These are phyloP conservation scores for Clarireedia sp. DNA, from an alignment of 2,329 filamentous ascomycete species.

Conservation along the genomic window DNA sequence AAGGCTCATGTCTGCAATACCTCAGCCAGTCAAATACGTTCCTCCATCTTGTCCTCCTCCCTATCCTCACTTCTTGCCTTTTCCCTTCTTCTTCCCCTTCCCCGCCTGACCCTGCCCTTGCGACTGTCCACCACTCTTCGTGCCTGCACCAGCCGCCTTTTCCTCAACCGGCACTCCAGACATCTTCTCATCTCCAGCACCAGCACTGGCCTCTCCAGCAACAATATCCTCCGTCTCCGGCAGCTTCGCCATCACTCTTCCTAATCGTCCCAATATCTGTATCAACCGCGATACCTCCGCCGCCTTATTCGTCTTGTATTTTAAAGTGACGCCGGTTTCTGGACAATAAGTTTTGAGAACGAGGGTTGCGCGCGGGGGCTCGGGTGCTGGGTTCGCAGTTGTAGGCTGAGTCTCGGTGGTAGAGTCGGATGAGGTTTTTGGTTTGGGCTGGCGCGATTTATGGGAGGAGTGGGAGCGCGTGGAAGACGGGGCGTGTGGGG, in stretches of 20 bases:
- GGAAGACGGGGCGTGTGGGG: slow-evolving; percentile 22
- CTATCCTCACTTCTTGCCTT: slow-evolving; percentile 52
- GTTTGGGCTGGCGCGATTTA: slow-evolving; percentile 25
- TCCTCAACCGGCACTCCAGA: slow-evolving; percentile 53
- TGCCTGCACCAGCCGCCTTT: slow-evolving; percentile 40
- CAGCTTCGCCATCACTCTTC: slow-evolving; percentile 57
- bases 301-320: slow-evolving; percentile 86
- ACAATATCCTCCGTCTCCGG: slow-evolving; percentile 28
- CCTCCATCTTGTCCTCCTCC: background rate
- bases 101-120: slow-evolving; percentile 31
- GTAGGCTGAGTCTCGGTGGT: slow-evolving; percentile 18
- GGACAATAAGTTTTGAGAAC: slow-evolving; percentile 88
- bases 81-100: slow-evolving; percentile 47
- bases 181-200: slow-evolving; percentile 27
- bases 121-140: slow-evolving; percentile 21
- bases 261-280: slow-evolving; percentile 64
- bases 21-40: background rate
- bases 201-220: slow-evolving; percentile 34
- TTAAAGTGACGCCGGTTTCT: slow-evolving; percentile 69
- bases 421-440: slow-evolving; percentile 25
- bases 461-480: slow-evolving; percentile 1
- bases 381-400: slow-evolving; percentile 31
- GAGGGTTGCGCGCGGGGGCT: slow-evolving; percentile 59
- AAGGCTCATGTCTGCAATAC: background rate
- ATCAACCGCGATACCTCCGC: slow-evolving; percentile 83